Conservation (phyloP, 108 stramenopile species). For the Thalassiosira profunda region DNA sequence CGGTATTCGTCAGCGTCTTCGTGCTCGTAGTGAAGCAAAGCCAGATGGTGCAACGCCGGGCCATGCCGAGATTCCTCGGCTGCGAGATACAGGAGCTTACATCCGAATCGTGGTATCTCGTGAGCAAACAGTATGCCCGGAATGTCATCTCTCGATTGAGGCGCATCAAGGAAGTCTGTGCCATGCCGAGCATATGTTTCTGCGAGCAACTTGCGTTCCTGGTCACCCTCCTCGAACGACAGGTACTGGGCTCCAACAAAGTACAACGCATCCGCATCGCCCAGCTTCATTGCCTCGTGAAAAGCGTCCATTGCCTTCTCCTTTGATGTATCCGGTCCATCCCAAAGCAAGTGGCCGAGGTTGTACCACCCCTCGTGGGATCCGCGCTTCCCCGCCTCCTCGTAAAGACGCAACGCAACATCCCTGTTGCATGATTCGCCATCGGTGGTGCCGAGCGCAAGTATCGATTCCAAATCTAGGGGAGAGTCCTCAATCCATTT, state of each 20-base stretch:
- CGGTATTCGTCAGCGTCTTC: constrained; percentile 54
- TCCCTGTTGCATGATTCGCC: not conserved
- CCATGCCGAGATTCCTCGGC: constrained; percentile 60
- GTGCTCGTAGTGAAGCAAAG: constrained; percentile 58
- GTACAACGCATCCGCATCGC: constrained; percentile 85
- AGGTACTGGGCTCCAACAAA: constrained; percentile 76
- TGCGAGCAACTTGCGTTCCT: constrained; percentile 8
- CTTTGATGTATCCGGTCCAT: constrained; percentile 23
- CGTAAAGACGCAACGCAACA: constrained; percentile 38
- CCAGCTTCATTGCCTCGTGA: constrained; percentile 71
- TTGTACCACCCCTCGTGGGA: constrained; percentile 83
- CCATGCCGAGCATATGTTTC: not conserved
- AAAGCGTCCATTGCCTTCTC: constrained; percentile 65
- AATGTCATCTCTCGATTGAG: not conserved
- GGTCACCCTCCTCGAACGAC: constrained; percentile 24
- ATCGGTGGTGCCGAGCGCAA: not conserved
- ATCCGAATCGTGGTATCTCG: constrained; percentile 23
- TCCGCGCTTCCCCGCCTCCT: constrained; percentile 56
- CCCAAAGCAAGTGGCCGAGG: constrained; percentile 80
- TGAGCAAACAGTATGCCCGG: not conserved
- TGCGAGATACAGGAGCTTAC: constrained; percentile 50
- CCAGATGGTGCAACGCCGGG: constrained; percentile 79
- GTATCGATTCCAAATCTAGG: constrained; percentile 19
- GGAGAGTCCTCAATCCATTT: constrained; percentile 40
- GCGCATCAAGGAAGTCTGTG: not conserved